Evolutionary conservation across 805 yeast genomes (phyloP), one percentile per base, ranked within the genome.

Genomic region (Saturnispora quitensis): DNA sequence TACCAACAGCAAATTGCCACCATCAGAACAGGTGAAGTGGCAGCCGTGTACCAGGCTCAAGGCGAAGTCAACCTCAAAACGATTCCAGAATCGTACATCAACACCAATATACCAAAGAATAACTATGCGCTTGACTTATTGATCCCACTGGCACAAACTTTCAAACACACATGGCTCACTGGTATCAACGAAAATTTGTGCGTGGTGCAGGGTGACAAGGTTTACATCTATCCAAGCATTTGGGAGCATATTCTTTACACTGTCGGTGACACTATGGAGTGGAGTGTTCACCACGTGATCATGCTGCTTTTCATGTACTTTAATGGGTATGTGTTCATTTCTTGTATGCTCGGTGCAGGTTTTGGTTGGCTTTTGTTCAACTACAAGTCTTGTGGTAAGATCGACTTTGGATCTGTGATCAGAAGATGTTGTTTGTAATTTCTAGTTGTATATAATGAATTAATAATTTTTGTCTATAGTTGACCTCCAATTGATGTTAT

Each of bases 221-320:
- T 56, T 4, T 51, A 47, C 40, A 48, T 58, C 22, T 58, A 58
- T 43, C 60, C 58, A n/a, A 53, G 55, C 33, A 27, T 51, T 10
- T 33, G 40, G 9, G 60, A 58, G 22, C 60, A 58, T 36, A 9
- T 53, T 13, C 7, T 56, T 3, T 40, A 50, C 24, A 43, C 53
- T 28, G 45, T 53, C 10, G 53, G 52, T 7, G 56, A 55, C 45
- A 58, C 60, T 3, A 56, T 58, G 27, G 57, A 55, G 52, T 58
- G 60, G 60, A 51, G 54, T 3, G 56, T 55, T 13, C 58, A 53
- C 33, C 60, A 58, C 40, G 51, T 52, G 8, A 48, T 56, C 20
- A 58, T 58, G 60, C 47, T 58, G 9, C 28, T 58, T 10, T 58
- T 53, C 38, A 58, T 58, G 60, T 56, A 56, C 43, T 56, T 56